These are phyloP conservation scores for Herpetomonas samuelpessoai DNA, from an alignment of 208 protist genomes.

Conservation along the genomic window DNA sequence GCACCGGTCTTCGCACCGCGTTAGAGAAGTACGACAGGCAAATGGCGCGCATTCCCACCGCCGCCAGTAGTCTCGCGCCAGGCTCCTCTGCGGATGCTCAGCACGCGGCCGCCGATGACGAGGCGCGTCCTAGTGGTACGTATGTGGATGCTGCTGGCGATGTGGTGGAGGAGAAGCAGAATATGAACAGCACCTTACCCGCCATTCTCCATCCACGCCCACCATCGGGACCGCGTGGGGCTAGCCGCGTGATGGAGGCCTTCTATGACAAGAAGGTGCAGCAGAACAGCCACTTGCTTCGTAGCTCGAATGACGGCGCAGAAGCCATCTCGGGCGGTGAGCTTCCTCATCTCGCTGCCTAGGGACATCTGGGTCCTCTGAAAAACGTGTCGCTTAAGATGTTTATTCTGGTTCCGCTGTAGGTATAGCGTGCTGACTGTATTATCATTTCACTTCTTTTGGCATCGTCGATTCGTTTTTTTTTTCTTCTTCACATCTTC, in stretches of 20 bases:
- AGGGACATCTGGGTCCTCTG: too few relatives aligned
- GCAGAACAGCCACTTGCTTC: too few relatives aligned
- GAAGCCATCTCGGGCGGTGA: too few relatives aligned
- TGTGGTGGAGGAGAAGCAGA: neutral
- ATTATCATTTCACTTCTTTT: too few relatives aligned
- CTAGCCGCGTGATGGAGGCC: neutral
- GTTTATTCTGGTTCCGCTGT: too few relatives aligned
- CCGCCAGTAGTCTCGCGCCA: too few relatives aligned
- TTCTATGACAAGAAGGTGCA: neutral
- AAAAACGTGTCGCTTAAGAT: too few relatives aligned
- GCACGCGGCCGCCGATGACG: neutral
- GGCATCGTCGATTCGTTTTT: slow-evolving; percentile 4
- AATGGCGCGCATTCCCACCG: slow-evolving; percentile 20
- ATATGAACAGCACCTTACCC: neutral
- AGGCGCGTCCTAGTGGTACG: neutral
- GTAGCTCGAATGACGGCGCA: neutral
- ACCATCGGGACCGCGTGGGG: neutral
- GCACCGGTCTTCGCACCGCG: slow-evolving; percentile 35
- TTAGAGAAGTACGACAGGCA: slow-evolving; percentile 58
- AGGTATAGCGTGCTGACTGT: too few relatives aligned
- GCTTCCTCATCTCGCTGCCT: too few relatives aligned
- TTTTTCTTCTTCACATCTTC: too few relatives aligned
- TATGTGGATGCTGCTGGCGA: slow-evolving; percentile 6
- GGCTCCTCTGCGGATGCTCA: too few relatives aligned
- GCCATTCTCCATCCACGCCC: slow-evolving; percentile 1